A percentile compares a stretch with the other conserved stretches of the same genome.
Conservation (phyloP, 2,329 filamentous ascomycete species). For the Epicoccum nigrum region DNA sequence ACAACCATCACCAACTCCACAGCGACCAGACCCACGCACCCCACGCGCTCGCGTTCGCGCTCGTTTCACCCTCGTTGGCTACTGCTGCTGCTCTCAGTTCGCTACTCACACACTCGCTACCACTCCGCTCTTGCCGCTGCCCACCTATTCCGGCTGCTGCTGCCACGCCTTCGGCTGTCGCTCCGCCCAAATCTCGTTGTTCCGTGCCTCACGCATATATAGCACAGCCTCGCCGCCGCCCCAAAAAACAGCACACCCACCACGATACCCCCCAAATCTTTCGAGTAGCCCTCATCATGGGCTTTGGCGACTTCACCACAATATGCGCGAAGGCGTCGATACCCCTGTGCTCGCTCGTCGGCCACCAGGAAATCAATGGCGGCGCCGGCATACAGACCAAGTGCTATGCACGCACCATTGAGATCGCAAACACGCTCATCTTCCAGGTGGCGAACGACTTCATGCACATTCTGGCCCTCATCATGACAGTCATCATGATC, state of each 20-base stretch:
- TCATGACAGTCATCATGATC: constrained; percentile 97
- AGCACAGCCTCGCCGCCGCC: constrained; percentile 22
- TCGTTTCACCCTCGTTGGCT: neutral
- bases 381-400: constrained; percentile 81
- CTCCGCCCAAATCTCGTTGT: constrained; percentile 6
- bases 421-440: constrained; percentile 97
- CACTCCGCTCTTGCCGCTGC: constrained; percentile 18
- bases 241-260: constrained; percentile 6
- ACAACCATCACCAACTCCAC: constrained; percentile 34
- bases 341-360: constrained; percentile 86
- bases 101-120: constrained; percentile 30
- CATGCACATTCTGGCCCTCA: constrained; percentile 86
- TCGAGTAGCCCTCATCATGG: constrained; percentile 59
- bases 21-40: constrained; percentile 26
- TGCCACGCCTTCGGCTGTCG: constrained; percentile 11
- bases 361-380: constrained; percentile 70
- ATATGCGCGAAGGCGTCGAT: constrained; percentile 86
- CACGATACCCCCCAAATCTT: neutral
- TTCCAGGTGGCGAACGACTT: constrained; percentile 91
- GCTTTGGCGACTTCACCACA: constrained; percentile 86
- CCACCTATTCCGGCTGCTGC: neutral
- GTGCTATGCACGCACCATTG: constrained; percentile 94
- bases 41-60: constrained; percentile 22
- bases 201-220: constrained; percentile 10
- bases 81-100: constrained; percentile 22